Evolutionary conservation across 2,329 filamentous ascomycete genomes (phyloP), one percentile per base, ranked within the genome.

Genomic region (Rhynchosporium graminicola): DNA sequence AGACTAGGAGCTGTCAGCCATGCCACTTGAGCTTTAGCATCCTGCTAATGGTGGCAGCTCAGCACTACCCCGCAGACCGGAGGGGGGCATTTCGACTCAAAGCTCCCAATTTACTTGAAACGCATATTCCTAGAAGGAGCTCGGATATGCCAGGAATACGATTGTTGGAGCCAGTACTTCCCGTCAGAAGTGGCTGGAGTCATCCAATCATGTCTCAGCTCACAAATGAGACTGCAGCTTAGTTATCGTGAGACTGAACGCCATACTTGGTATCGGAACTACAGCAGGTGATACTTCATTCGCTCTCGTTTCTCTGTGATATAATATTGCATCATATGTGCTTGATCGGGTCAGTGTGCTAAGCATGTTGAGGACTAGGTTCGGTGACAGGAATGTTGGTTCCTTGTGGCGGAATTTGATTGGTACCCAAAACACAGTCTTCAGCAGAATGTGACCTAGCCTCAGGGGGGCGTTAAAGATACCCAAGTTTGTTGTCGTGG

Each of bases 1-100:
- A 9, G 9, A 42, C 51, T 42, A 54, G 20, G n/a, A 54, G 9
- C 51, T 42, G 51, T 54, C 51, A 54, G 40, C 51, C n/a, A 40
- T 54, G 51, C 33, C 40, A 42, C 20, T 42, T 40, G 12, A 13
- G 9, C n/a, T 20, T 42, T 28, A 54, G 51, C 26, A 48, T 38
- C n/a, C 20, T 8, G 8, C 50, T 54, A 42, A 54, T 9, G 33
- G 36, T 54, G 36, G 51, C 51, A 42, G 36, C 40, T 42, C 51
- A 54, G 51, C 51, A 54, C 51, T 42, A 54, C 33, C 20, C 46
- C 46, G 28, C 46, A 48, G 9, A 20, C 15, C 26, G 26, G 26
- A 28, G 20, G 20, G 20, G 20, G 20, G 20, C 20, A 20, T 20
- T 20, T 20, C 20, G 20, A 20, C 20, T 20, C 20, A 20, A 20